Conservation (phyloP, 2,329 filamentous ascomycete genomes). For the Phialemoniopsis sp. region DNA sequence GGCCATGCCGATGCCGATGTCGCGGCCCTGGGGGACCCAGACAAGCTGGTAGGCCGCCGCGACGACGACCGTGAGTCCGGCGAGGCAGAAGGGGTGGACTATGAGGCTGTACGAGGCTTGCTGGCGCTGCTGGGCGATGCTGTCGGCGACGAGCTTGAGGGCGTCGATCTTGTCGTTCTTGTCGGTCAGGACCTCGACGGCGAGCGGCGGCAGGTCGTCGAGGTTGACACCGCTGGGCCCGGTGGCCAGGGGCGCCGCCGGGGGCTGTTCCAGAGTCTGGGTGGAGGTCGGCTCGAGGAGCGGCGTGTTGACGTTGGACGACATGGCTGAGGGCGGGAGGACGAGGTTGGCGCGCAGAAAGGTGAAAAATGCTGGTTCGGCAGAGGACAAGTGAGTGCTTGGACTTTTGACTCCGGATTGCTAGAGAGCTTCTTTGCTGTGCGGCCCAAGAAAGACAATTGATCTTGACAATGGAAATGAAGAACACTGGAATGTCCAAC, state of each 20-base stretch:
- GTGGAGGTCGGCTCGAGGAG: constrained; percentile 51
- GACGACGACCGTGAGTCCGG: constrained; percentile 38
- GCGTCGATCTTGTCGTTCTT: constrained; percentile 61
- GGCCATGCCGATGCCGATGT: constrained; percentile 51
- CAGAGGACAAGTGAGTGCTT: constrained; percentile 5
- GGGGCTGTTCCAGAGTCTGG: constrained; percentile 17
- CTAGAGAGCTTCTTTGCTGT: too few relatives aligned
- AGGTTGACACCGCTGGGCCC: constrained; percentile 16
- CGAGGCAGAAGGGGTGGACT: constrained; percentile 54
- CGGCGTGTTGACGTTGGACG: constrained; percentile 62
- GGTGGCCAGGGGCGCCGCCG: constrained; percentile 7
- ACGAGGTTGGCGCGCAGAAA: constrained; percentile 78
- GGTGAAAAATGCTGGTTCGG: constrained; percentile 68
- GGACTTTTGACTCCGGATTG: constrained; percentile 10
- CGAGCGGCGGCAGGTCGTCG: constrained; percentile 59
- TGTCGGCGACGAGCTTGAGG: constrained; percentile 73
- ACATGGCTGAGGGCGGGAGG: constrained; percentile 56
- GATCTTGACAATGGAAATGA: too few relatives aligned
- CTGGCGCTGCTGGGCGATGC: constrained; percentile 77
- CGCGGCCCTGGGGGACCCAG: constrained; percentile 35
- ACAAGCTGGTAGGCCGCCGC: constrained; percentile 40
- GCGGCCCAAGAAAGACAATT: too few relatives aligned
- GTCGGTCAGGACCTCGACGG: constrained; percentile 50
- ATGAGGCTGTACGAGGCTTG: constrained; percentile 59
- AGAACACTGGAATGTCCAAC: too few relatives aligned